Evolutionary conservation across 306 rosid species (phyloP), one percentile per base, ranked within the genome.

Genomic region (Lathyrus aphaca): DNA sequence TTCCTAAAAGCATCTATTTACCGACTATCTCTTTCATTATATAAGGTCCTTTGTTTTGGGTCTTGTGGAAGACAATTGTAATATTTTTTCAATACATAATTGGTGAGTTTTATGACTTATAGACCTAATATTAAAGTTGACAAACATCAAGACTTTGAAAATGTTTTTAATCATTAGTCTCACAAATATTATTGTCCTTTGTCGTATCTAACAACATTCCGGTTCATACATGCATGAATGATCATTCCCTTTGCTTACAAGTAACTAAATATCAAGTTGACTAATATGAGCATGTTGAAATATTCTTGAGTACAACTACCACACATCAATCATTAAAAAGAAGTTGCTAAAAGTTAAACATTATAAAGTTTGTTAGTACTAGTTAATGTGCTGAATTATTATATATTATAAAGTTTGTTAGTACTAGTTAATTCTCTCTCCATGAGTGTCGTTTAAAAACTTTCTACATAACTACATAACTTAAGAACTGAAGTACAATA

Each of bases 71-170:
- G 83, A 84, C 83, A 74, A 17, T 63, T 64, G 46, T 44, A 69
- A 45, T 23, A 27, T 27, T 45, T 62, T 65, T 59, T 69, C 79
- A 74, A 63, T 56, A 66, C 11, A 77, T 55, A 71, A 68, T 78
- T 21, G 82, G 72, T 50, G 48, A 77, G 38, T 43, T 72, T 72
- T 82, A 6, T 82, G 84, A 80, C 82, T 74, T 74, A 0, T 67
- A 35, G 72, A 60, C 59, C 23, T 23, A 54, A 54, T 53, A 53
- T 11, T 53, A 21, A 53, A 21, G 21, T 10, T 19, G 13, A 51
- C 27, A 14, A 25, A 25, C 39, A 19, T 12, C n/a, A 21, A 3
- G 30, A 51, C 29, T 53, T 53, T 21, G 14, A 53, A 4, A 10
- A 11, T 53, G 32, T 21, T 17, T 19, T 49, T 5, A 53, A 21